Conservation (phyloP, 306 rosid genomes). For the Argentina anserina region DNA sequence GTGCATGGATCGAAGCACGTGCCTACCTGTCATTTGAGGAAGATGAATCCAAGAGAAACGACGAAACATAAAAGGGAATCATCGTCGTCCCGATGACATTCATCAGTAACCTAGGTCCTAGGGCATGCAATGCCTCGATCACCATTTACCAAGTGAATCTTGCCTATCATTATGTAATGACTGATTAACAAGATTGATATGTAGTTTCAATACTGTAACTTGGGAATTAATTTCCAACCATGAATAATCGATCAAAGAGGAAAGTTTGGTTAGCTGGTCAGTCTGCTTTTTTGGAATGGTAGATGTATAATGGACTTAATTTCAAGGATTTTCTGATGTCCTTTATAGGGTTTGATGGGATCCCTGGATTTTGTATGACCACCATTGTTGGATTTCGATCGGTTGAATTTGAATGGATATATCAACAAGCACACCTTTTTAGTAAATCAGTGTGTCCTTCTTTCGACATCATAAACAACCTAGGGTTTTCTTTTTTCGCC, state of each 20-base stretch:
- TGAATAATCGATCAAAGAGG: background rate
- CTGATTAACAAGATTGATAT: background rate
- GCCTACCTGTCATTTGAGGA: conserved; percentile 36
- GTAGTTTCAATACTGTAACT: background rate
- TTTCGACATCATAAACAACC: no score
- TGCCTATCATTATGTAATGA: background rate
- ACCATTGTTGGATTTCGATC: background rate
- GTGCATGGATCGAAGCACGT: conserved; percentile 41
- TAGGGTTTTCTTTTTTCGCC: no score
- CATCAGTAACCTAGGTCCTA: background rate
- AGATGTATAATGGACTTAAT: conserved; percentile 2
- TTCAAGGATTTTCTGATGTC: conserved; percentile 4
- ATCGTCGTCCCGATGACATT: conserved; percentile 46
- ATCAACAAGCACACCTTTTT: no score
- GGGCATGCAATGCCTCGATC: background rate
- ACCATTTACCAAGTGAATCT: conserved; percentile 17
- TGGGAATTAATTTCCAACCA: background rate
- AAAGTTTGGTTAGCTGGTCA: background rate
- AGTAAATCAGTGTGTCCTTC: no score
- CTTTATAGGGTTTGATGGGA: conserved; percentile 12
- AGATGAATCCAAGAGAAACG: conserved; percentile 53
- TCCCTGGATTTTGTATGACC: conserved; percentile 15
- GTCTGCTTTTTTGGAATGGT: conserved; percentile 16
- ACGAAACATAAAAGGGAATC: conserved; percentile 62
- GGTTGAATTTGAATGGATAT: background rate